A percentile compares a stretch with the other conserved stretches of the same genome.
phyloP scores from a whole-genome alignment of 2,329 filamentous ascomycete species.

The Calonectria pseudoturangicola region DNA sequence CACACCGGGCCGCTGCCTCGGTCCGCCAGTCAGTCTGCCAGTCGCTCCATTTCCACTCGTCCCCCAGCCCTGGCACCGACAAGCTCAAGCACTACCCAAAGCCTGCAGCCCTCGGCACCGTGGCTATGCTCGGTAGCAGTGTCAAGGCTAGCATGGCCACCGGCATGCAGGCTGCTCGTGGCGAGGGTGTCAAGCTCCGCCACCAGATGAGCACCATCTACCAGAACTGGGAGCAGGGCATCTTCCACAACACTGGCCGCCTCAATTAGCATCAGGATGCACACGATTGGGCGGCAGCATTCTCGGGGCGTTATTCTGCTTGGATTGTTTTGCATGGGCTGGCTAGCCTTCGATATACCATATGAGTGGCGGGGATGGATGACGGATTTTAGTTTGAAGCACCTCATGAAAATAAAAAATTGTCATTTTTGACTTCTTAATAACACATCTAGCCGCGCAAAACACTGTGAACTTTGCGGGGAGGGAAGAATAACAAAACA shows the following conservation, averaged over 20 bases:
- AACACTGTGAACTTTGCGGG: conserved; percentile 32
- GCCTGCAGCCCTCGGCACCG: conserved; percentile 52
- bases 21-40: conserved; percentile 51
- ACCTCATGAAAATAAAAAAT: conserved; percentile 25
- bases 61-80: conserved; percentile 35
- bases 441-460: conserved; percentile 32
- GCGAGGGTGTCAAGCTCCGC: conserved; percentile 44
- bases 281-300: neutral
- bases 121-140: conserved; percentile 49
- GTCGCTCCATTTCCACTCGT: conserved; percentile 48
- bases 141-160: conserved; percentile 41
- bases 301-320: conserved; percentile 30
- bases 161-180: conserved; percentile 34
- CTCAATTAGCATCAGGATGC: conserved; percentile 18
- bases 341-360: conserved; percentile 16
- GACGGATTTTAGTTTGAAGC: conserved; percentile 33
- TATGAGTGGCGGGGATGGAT: conserved; percentile 12
- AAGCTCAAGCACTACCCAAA: conserved; percentile 48
- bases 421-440: conserved; percentile 29
- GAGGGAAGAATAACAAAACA: conserved; percentile 44
- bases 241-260: conserved; percentile 42
- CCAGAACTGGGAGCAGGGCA: conserved; percentile 47
- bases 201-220: conserved; percentile 52
- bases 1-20: conserved; percentile 48
- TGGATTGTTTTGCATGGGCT: conserved; percentile 12